A percentile compares a stretch with the other conserved stretches of the same genome.
Conservation (phyloP, 1,139 yeast genomes). For the Pichia sp. region DNA sequence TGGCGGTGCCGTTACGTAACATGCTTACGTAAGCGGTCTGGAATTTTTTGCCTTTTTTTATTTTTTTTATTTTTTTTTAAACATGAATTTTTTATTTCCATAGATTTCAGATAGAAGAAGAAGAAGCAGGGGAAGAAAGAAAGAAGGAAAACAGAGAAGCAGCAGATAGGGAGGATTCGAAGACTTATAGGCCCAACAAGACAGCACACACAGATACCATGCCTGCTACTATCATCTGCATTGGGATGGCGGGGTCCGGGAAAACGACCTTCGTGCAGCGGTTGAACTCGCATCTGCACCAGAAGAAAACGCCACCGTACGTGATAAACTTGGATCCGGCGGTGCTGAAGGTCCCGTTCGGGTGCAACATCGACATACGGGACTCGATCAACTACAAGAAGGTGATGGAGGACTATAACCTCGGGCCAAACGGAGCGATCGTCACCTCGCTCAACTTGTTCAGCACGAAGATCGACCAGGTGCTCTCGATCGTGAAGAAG, state of each 20-base stretch:
- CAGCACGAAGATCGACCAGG: conserved; percentile 95
- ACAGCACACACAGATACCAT: conserved; percentile 1
- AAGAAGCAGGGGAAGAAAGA: background rate
- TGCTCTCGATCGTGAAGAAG: conserved; percentile 77
- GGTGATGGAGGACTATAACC: conserved; percentile 86
- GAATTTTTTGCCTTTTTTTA: background rate
- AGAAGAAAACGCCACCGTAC: conserved; percentile 69
- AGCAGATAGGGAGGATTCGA: background rate
- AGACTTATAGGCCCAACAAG: too few relatives aligned
- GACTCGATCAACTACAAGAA: conserved; percentile 94
- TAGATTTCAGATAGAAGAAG: background rate
- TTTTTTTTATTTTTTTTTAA: background rate
- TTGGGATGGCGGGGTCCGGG: conserved; percentile 98
- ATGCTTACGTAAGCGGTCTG: background rate
- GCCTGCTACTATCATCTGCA: conserved; percentile 70
- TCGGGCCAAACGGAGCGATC: conserved; percentile 98
- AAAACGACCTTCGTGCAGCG: conserved; percentile 98
- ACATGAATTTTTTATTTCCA: background rate
- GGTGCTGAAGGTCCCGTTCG: conserved; percentile 85
- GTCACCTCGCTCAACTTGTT: conserved; percentile 90
- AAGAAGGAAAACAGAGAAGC: background rate
- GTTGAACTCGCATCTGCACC: conserved; percentile 79
- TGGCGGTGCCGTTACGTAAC: background rate
- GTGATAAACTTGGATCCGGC: conserved; percentile 96
- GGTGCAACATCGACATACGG: conserved; percentile 91